A percentile compares a stretch with the other conserved stretches of the same genome.
Evolutionary conservation across 768 basidiomycete species (phyloP).

Genomic region (Russula ochroleuca): DNA sequence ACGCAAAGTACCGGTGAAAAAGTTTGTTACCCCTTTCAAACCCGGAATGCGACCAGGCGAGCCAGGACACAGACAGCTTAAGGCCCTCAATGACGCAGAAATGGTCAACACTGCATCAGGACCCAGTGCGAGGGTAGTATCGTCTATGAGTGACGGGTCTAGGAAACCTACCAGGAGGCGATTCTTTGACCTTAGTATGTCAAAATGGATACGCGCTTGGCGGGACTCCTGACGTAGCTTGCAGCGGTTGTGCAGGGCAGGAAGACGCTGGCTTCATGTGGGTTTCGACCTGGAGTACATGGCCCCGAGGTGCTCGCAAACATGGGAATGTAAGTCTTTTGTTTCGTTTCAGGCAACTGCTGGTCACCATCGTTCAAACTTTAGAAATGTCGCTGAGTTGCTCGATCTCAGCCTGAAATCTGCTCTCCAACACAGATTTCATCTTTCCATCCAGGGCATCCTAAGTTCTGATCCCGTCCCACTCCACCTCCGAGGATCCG

Average conservation of each 20-base stretch:
- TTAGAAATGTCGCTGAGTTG: constrained; percentile 25
- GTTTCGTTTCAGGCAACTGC: background rate
- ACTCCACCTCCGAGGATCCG: constrained; percentile 32
- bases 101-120: background rate
- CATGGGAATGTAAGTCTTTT: constrained; percentile 46
- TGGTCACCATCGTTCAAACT: background rate
- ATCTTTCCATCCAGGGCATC: background rate
- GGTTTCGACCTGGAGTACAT: constrained; percentile 48
- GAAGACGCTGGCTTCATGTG: constrained; percentile 45
- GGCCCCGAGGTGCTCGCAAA: constrained; percentile 42
- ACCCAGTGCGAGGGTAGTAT: background rate
- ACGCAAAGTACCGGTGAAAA: constrained; percentile 29
- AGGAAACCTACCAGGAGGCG: constrained; percentile 3
- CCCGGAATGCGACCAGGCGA: constrained; percentile 45
- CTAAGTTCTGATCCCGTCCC: background rate
- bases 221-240: background rate
- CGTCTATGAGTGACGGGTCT: background rate
- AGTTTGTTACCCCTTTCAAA: constrained; percentile 60
- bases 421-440: constrained; percentile 17
- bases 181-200: constrained; percentile 25
- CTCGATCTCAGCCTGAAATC: constrained; percentile 15
- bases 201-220: background rate
- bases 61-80: constrained; percentile 34
- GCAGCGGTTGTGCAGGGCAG: constrained; percentile 34
- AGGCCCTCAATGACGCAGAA: constrained; percentile 8